Evolutionary conservation across 192 early-diverging fungal species (phyloP), one percentile per base, ranked within the genome.

Genomic region (Geranomyces variabilis): DNA sequence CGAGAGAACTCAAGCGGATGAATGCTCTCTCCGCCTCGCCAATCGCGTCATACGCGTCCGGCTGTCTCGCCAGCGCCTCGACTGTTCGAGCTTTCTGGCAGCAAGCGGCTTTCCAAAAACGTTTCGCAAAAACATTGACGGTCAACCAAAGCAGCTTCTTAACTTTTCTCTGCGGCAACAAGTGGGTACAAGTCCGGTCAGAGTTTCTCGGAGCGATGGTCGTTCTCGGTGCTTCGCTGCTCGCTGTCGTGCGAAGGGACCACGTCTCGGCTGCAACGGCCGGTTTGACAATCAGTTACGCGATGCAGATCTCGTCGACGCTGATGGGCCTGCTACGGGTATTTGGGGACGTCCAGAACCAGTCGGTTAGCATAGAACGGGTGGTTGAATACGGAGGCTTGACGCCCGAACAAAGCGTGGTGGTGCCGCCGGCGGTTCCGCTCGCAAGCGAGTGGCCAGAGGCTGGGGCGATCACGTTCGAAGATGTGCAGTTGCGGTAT

Each of bases 1-100:
- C 91, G 0, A 88, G 90, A 30, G 93, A 93, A 75, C 56, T 95
- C 33, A 92, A 92, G 63, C 88, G 92, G 14, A 78, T 97, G 5
- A 92, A 93, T 45, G 88, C 90, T 7, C 84, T 92, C 26, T 77
- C 90, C n/a, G 77, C 89, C 46, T 90, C 90, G 0, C 89, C 92
- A 0, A 77, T 68, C 22, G 60, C 10, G 48, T 68, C 66, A 3
- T 10, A 57, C 49, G 66, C 51, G 3, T 49, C 60, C 9, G 66
- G 12, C 7, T 58, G 48, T n/a, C 66, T 68, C 2, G 7, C 60
- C 29, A 47, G 48, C 14, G 13, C 51, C 8, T 49, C 15, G 8
- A 31, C 8, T 47, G 66, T 68, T 24, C 17, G 22, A 8, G 66
- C 66, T 12, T 68, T 58, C 66, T 5, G 29, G 3, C 41, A 12